Conservation (phyloP, 192 early-diverging fungal species). For the Phycomyces nitens region DNA sequence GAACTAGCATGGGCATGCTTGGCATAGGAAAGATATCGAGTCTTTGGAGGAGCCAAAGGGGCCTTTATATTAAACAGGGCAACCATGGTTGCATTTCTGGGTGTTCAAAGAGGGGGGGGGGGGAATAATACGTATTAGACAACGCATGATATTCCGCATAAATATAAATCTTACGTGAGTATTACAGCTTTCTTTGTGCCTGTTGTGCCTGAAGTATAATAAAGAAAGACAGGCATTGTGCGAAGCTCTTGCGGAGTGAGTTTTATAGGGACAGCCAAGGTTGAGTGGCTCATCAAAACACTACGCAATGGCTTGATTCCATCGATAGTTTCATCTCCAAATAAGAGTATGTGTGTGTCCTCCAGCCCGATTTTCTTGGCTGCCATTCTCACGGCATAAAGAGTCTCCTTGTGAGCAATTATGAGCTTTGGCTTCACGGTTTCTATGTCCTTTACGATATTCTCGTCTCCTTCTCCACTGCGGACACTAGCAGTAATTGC, state of each 20-base stretch:
- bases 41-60: too few relatives aligned
- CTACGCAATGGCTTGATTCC: conserved; percentile 30
- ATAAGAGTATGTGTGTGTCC: conserved; percentile 34
- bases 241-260: conserved; percentile 22
- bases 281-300: conserved; percentile 5
- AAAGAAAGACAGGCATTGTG: conserved; percentile 20
- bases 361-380: conserved; percentile 33
- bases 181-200: conserved; percentile 19
- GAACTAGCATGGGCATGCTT: too few relatives aligned
- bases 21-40: too few relatives aligned
- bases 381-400: conserved; percentile 40
- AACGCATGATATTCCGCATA: too few relatives aligned
- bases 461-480: conserved; percentile 58
- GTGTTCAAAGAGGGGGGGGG: too few relatives aligned
- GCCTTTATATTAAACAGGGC: too few relatives aligned
- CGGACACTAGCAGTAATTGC: conserved; percentile 72
- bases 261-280: conserved; percentile 13
- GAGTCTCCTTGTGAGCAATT: conserved; percentile 44
- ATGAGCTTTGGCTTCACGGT: conserved; percentile 62
- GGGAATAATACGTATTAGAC: too few relatives aligned
- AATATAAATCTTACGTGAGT: conserved; percentile 18
- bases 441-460: conserved; percentile 69
- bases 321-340: conserved; percentile 32
- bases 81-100: too few relatives aligned
- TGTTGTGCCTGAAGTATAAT: conserved; percentile 32